Conservation (phyloP, 169 alveolate species). For the Amoebophrya sp. region DNA sequence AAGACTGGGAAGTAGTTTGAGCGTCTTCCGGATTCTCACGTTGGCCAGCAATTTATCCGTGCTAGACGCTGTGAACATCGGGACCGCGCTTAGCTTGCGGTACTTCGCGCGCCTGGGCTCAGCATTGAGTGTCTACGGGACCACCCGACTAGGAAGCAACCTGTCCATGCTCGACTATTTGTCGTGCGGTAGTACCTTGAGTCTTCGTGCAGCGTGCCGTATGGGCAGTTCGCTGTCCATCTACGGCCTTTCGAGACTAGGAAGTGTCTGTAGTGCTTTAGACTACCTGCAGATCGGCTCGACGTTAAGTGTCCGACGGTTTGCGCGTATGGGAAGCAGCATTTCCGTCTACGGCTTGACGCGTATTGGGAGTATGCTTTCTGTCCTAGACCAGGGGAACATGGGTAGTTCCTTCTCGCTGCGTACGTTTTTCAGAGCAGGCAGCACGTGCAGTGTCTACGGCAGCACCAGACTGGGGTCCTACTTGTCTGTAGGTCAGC, state of each 20-base stretch:
- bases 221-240: conserved; percentile 26
- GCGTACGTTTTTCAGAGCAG: not conserved
- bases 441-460: not conserved
- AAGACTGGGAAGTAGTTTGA: not conserved
- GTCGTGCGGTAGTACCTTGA: not conserved
- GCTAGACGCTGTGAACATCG: not conserved
- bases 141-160: not conserved
- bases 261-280: not conserved
- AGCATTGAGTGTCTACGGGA: not conserved
- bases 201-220: conserved; percentile 3
- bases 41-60: not conserved
- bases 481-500: conserved; percentile 9
- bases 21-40: not conserved
- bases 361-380: not conserved
- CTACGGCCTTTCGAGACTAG: not conserved
- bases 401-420: conserved; percentile 24
- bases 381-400: not conserved
- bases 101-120: conserved; percentile 32
- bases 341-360: not conserved
- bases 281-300: not conserved
- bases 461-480: not conserved
- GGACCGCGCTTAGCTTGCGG: not conserved
- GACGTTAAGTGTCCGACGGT: not conserved
- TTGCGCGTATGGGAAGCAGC: not conserved
- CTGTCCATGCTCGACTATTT: conserved; percentile 17